Base-by-base conservation (phyloP, 2,329 filamentous ascomycete species). In the Alternaria sp. region DNA sequence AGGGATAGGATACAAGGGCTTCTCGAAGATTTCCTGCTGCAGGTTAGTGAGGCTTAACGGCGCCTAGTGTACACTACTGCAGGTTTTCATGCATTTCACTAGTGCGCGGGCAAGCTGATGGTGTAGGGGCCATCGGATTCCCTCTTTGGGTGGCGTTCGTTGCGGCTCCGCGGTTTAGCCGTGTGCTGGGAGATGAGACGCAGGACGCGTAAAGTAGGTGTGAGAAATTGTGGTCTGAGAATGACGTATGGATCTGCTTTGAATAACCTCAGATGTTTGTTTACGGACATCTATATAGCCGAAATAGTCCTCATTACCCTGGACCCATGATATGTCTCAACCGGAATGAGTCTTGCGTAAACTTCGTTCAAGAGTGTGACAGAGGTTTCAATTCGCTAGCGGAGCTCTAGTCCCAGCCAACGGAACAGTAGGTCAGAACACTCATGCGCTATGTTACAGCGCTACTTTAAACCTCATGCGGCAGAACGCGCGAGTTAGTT, bases 31-130 rank as follows among this genome's bases (percentile, higher is more conserved):
- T 60, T 30, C 57, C 53, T 26, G 46, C 53, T 26, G 34, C 47
- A 47, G 47, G 32, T 36, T 60, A 57, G 57, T 57, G 57, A 51
- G 53, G 53, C 57, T 56, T 57, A 60, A 60, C 57, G 57, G 57
- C 53, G 52, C 38, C 52, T 60, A 60, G 53, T n/a, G 32, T 41
- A 26, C 26, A 36, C 57, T 60, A 60, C 57, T 60, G 57, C 57
- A 60, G 53, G 57, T 30, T 57, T 36, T 52, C 54, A 51, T 60
- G 53, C 57, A 57, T 60, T 20, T 32, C 53, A 41, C 36, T 59
- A 59, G 57, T 28, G 44, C 14, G 24, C 52, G 52, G 57, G 32
- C 39, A 38, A 54, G 57, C 48, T 47, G 39, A 56, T 43, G 51
- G 44, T 49, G 44, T 44, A 47, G 24, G 44, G 46, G 18, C 18